A percentile compares a stretch with the other conserved stretches of the same genome.
Evolutionary conservation across 192 early-diverging fungal genomes (phyloP).

Genomic region (Obelidium mucronatum): DNA sequence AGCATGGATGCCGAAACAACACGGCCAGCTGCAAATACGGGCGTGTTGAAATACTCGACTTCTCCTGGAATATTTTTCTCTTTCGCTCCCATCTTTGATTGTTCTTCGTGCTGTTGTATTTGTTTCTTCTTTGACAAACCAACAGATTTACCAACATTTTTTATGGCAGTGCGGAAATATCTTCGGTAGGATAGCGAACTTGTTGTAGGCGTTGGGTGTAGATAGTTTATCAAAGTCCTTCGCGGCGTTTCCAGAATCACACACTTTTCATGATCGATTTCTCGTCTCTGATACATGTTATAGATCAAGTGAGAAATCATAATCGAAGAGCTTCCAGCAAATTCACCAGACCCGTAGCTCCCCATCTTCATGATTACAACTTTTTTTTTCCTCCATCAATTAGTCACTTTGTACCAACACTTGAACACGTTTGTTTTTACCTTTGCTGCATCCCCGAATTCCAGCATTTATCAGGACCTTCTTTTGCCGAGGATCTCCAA

Average conservation of each 20-base stretch:
- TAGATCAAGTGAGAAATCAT: conserved; percentile 71
- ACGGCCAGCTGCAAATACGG: conserved; percentile 70
- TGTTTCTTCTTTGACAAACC: neutral
- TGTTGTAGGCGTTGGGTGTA: conserved; percentile 46
- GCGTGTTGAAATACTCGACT: conserved; percentile 52
- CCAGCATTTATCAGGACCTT: conserved; percentile 42
- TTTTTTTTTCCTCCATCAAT: neutral
- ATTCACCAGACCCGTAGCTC: conserved; percentile 4
- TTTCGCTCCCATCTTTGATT: neutral
- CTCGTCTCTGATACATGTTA: conserved; percentile 50
- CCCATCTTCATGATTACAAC: conserved; percentile 31
- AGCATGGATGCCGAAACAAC: conserved; percentile 64
- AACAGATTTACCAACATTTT: neutral
- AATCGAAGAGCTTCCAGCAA: conserved; percentile 26
- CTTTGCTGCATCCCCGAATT: conserved; percentile 30
- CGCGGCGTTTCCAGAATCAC: conserved; percentile 45
- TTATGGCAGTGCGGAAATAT: neutral
- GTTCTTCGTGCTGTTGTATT: neutral
- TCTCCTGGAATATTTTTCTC: neutral
- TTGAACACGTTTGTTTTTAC: conserved; percentile 9
- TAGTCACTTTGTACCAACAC: too few species aligned
- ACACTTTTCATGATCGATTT: conserved; percentile 24
- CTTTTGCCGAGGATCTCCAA: conserved; percentile 48
- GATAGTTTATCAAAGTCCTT: conserved; percentile 66
- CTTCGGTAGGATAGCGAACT: neutral